A percentile compares a stretch with the other conserved stretches of the same genome.
Conservation (phyloP, 345 rosid genomes). For the Linum tenue region DNA sequence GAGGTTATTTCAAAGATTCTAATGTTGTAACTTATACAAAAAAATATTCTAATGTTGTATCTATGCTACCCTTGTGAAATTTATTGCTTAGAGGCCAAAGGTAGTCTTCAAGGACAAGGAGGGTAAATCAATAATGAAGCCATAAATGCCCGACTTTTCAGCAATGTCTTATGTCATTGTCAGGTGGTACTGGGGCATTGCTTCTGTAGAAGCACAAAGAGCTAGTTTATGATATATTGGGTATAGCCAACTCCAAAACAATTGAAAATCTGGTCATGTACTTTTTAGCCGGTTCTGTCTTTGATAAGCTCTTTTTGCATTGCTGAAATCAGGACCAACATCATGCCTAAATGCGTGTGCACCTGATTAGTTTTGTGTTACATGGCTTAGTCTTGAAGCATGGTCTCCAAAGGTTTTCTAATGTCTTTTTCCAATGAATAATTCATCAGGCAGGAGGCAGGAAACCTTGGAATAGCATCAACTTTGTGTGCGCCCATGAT, state of each 20-base stretch:
- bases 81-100: background rate
- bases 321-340: background rate
- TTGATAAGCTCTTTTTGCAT: background rate
- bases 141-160: no score
- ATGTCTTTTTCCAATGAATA: constrained; percentile 12
- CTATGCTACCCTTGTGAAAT: background rate
- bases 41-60: background rate
- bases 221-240: no score
- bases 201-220: background rate
- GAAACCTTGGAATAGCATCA: constrained; percentile 94
- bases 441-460: constrained; percentile 77
- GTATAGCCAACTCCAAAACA: no score
- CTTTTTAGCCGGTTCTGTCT: background rate
- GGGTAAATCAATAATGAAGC: background rate
- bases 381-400: background rate
- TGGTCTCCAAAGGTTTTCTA: background rate
- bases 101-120: background rate
- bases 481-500: constrained; percentile 90
- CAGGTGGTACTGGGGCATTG: background rate
- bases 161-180: background rate
- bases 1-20: background rate
- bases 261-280: no score
- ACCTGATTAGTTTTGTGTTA: no score
- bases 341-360: background rate
- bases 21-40: background rate